Percentiles rank a stretch among this genome's conserved stretches.
Evolutionary conservation across 768 basidiomycete genomes (phyloP).

Genomic region (Lactarius deliciosus): DNA sequence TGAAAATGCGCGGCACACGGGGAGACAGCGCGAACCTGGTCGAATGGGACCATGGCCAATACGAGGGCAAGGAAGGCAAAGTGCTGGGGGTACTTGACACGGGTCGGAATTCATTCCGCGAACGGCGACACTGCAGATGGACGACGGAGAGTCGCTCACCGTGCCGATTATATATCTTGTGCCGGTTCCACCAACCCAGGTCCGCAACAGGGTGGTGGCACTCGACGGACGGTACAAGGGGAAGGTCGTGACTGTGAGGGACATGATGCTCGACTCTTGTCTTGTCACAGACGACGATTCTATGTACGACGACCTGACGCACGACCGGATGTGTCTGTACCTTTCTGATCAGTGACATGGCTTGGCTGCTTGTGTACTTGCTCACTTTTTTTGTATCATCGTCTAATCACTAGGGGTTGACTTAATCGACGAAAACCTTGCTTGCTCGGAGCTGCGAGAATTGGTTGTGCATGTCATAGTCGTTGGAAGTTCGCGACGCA

Average conservation of each 20-base stretch:
- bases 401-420: neutral
- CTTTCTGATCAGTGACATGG: slow-evolving; percentile 12
- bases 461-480: too few species aligned
- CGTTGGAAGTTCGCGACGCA: too few species aligned
- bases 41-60: slow-evolving; percentile 39
- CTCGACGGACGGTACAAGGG: slow-evolving; percentile 47
- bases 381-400: neutral
- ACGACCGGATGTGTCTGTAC: slow-evolving; percentile 26
- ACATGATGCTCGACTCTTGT: slow-evolving; percentile 26
- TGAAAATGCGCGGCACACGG: slow-evolving; percentile 42
- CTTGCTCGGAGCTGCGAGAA: too few species aligned
- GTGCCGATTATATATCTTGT: slow-evolving; percentile 44
- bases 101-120: slow-evolving; percentile 34
- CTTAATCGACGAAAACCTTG: too few species aligned
- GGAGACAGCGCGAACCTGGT: slow-evolving; percentile 34
- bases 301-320: slow-evolving; percentile 28
- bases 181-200: slow-evolving; percentile 41
- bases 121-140: slow-evolving; percentile 37
- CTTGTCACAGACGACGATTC: slow-evolving; percentile 26
- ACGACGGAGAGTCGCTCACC: slow-evolving; percentile 39
- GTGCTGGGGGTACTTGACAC: slow-evolving; percentile 35
- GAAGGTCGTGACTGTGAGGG: slow-evolving; percentile 27
- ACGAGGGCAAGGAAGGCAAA: slow-evolving; percentile 36
- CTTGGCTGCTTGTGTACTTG: neutral
- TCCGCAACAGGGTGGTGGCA: slow-evolving; percentile 51